A percentile compares a stretch with the other conserved stretches of the same genome.
Conservation (phyloP, 306 rosid genomes). For the Alnus rubra region DNA sequence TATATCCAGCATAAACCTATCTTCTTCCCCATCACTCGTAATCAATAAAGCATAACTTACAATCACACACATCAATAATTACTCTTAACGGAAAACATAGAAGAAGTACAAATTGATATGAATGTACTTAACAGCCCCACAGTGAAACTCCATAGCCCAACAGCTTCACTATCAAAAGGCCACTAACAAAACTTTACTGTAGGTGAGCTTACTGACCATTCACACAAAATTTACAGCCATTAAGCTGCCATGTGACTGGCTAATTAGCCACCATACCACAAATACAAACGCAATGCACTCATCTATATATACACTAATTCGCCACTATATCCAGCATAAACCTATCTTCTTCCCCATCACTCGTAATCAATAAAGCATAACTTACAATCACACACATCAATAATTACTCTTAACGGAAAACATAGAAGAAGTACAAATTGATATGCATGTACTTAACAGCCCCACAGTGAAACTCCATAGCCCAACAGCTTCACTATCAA, state of each 20-base stretch:
- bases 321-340: neutral
- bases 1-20: neutral
- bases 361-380: neutral
- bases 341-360: neutral
- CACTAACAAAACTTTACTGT: constrained; percentile 40
- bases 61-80: neutral
- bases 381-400: neutral
- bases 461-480: constrained; percentile 30
- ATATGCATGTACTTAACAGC: constrained; percentile 26
- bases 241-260: constrained; percentile 52
- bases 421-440: neutral
- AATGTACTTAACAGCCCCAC: constrained; percentile 26
- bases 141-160: constrained; percentile 31
- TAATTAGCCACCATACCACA: constrained; percentile 55
- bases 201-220: constrained; percentile 73
- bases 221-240: constrained; percentile 45
- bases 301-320: neutral
- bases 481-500: constrained; percentile 35
- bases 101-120: neutral
- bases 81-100: neutral
- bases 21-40: neutral
- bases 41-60: neutral
- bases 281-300: constrained; percentile 5
- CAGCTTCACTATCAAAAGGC: constrained; percentile 42
- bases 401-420: neutral